Conservation (phyloP, 1,139 yeast species). For the Spencermartinsiella ligniputridi region DNA sequence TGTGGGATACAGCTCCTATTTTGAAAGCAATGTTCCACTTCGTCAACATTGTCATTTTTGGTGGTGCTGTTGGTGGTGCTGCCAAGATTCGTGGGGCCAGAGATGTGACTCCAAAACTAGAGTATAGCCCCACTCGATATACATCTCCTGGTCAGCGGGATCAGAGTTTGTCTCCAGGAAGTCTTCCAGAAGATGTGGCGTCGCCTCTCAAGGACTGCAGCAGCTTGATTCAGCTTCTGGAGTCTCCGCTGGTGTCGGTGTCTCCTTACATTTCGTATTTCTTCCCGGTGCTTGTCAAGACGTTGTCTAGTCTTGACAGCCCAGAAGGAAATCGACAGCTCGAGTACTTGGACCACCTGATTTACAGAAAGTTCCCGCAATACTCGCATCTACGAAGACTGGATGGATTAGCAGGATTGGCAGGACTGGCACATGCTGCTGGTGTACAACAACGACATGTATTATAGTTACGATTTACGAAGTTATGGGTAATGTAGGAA, state of each 20-base stretch:
- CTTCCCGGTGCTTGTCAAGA: constrained; percentile 20
- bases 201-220: constrained; percentile 14
- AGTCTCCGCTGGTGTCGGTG: constrained; percentile 26
- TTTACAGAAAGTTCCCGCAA: constrained; percentile 21
- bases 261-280: constrained; percentile 27
- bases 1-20: constrained; percentile 31
- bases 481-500: not conserved
- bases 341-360: constrained; percentile 18
- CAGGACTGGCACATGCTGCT: constrained; percentile 1
- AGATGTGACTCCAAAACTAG: constrained; percentile 3
- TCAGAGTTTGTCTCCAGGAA: not conserved
- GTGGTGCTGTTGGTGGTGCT: not conserved
- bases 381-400: constrained; percentile 18
- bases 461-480: not conserved
- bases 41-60: constrained; percentile 16
- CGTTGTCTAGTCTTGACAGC: constrained; percentile 11
- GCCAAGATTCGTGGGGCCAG: constrained; percentile 2
- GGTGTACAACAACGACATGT: constrained; percentile 1
- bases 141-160: not conserved
- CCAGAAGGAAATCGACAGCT: constrained; percentile 10
- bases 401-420: constrained; percentile 22
- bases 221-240: constrained; percentile 21
- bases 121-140: not conserved
- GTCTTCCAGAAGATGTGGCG: constrained; percentile 10
- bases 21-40: constrained; percentile 28